Evolutionary conservation across 371 early-diverging fungal species (phyloP), one percentile per base, ranked within the genome.

Genomic region (Dentiscutata heterogama): DNA sequence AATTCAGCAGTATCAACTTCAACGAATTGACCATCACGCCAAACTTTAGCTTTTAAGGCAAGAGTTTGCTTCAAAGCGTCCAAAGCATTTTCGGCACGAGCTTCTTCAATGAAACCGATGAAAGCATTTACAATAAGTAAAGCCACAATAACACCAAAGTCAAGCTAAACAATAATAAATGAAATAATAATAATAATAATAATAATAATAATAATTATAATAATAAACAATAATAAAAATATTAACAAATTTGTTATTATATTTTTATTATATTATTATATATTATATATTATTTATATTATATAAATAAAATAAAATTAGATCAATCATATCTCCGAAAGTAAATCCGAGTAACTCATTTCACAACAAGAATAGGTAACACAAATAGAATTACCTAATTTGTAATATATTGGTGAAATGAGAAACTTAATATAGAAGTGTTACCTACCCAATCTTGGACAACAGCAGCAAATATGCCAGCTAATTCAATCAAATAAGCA

Each of bases 61-160:
- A 88, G 82, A 16, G 86, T 85, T 51, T 93, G 93, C 85, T 97
- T 96, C 54, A 98, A 91, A 10, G 97, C 96, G 82, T 95, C 95
- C 61, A 98, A 88, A 46, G 97, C 97, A 22, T 93, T 93, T 81
- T 96, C 97, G 20, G 98, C 98, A 85, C 93, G 92, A 63, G 96
- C 92, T 86, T 97, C 98, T 85, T 97, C 96, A 71, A 91, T 86
- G 86, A 92, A 97, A 56, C 98, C 98, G 83, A 98, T 96, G 79
- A 91, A 75, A 35, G 98, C 98, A 86, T 98, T 98, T 87, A 94
- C 89, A 75, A 98, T 84, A 77, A 98, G 88, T 82, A 98, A 88
- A 29, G 88, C 92, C 22, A 95, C 84, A 61, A 98, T 93, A 84
- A 97, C 96, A 61, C 93, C 95, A 88, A 98, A 95, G 82, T 97